Evolutionary conservation across 495 filamentous ascomycete genomes (phyloP).

Genomic region (Parachaetomium inaequale): DNA sequence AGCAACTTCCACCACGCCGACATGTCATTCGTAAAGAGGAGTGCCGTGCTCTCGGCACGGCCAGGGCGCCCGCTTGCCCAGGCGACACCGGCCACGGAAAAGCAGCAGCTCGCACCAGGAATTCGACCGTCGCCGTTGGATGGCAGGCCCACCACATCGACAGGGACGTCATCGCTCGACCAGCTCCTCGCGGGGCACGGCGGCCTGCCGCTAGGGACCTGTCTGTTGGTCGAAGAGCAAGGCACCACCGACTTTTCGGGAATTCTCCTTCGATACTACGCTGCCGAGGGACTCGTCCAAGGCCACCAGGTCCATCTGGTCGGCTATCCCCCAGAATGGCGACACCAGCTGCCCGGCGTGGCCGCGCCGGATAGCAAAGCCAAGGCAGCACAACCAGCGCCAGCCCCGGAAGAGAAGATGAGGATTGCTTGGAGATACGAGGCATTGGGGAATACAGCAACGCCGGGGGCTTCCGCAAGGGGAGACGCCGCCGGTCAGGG

Average conservation of each 20-base stretch:
- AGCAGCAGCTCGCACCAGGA: constrained; percentile 54
- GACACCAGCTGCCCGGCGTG: constrained; percentile 73
- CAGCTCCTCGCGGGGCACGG: constrained; percentile 80
- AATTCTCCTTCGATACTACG: constrained; percentile 80
- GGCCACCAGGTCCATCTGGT: constrained; percentile 85
- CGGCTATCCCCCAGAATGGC: constrained; percentile 75
- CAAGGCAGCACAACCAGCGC: constrained; percentile 39
- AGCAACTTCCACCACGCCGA: neutral
- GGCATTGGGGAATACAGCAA: constrained; percentile 58
- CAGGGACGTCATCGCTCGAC: constrained; percentile 81
- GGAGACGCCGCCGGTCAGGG: constrained; percentile 34
- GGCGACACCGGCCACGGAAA: constrained; percentile 32
- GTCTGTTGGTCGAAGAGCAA: constrained; percentile 80
- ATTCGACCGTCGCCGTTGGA: constrained; percentile 85
- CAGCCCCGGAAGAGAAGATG: constrained; percentile 67
- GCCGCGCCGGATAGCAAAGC: constrained; percentile 46
- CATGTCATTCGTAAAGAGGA: constrained; percentile 92
- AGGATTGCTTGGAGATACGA: constrained; percentile 99
- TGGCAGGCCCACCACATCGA: constrained; percentile 85
- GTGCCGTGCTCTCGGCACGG: constrained; percentile 59
- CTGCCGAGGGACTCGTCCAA: constrained; percentile 88
- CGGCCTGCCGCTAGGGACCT: constrained; percentile 80
- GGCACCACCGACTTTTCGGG: constrained; percentile 94
- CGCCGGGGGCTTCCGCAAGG: constrained; percentile 54
- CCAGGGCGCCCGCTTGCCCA: constrained; percentile 24